These are phyloP conservation scores for Rhodotorula sp. DNA, from an alignment of 1,284 basidiomycete species.

Conservation along the genomic window DNA sequence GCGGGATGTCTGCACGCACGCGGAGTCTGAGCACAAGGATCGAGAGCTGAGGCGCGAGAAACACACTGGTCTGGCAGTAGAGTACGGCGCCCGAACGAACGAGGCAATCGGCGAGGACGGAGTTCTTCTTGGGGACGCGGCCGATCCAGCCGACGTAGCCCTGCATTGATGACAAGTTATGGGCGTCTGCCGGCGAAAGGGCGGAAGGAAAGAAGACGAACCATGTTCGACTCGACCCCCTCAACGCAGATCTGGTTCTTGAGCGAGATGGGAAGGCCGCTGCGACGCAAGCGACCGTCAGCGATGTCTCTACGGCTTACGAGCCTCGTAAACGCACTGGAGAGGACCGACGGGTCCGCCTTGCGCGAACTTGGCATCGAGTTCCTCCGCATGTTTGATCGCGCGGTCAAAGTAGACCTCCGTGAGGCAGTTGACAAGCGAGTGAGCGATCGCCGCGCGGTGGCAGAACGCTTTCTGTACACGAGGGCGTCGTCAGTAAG, in stretches of 20 bases:
- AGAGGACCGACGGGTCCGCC: conserved; percentile 51
- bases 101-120: conserved; percentile 57
- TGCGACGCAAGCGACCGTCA: neutral
- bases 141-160: conserved; percentile 67
- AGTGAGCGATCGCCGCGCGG: conserved; percentile 48
- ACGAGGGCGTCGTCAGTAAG: neutral
- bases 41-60: no score
- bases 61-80: conserved; percentile 12
- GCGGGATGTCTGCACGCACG: conserved; percentile 21
- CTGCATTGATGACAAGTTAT: neutral
- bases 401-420: conserved; percentile 66
- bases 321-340: neutral
- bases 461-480: conserved; percentile 45
- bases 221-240: conserved; percentile 27
- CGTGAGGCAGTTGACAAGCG: conserved; percentile 64
- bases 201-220: no score
- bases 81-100: conserved; percentile 27
- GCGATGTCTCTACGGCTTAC: neutral
- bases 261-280: conserved; percentile 56
- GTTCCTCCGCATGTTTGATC: conserved; percentile 58
- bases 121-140: conserved; percentile 57
- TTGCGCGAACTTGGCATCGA: conserved; percentile 59
- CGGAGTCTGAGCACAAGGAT: no score
- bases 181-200: neutral
- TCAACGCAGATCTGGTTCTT: conserved; percentile 56